Conservation (phyloP, 2,329 filamentous ascomycete species). For the Samsoniella hepiali region DNA sequence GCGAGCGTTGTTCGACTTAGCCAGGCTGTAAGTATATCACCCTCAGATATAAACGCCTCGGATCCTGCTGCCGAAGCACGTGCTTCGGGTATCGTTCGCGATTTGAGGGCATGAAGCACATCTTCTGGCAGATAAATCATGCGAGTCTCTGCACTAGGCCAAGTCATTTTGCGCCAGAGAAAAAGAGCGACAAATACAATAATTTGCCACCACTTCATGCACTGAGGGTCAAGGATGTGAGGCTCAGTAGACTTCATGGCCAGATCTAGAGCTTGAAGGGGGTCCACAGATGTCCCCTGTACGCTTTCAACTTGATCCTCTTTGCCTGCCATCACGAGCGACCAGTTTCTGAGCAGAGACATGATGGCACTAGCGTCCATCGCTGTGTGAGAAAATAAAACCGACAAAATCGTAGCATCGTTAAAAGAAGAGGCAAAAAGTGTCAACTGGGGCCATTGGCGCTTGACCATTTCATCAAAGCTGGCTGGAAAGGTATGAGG, state of each 20-base stretch:
- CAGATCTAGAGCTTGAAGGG: neutral
- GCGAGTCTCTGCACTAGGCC: neutral
- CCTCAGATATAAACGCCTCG: slow-evolving; percentile 1
- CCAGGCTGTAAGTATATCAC: slow-evolving; percentile 11
- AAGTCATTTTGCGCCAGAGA: neutral
- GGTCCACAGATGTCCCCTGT: slow-evolving; percentile 22
- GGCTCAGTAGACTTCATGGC: neutral
- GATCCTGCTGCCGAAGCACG: neutral
- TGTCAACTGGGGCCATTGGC: slow-evolving; percentile 42
- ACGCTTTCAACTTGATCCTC: slow-evolving; percentile 36
- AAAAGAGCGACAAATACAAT: neutral
- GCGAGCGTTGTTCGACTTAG: neutral
- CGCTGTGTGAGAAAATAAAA: slow-evolving; percentile 44
- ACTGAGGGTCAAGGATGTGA: neutral
- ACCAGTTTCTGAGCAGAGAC: slow-evolving; percentile 44
- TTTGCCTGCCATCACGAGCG: slow-evolving; percentile 38
- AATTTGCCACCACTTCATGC: slow-evolving; percentile 4
- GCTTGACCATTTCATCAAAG: neutral
- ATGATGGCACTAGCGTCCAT: slow-evolving; percentile 42
- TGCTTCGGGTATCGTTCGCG: neutral
- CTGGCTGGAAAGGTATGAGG: neutral
- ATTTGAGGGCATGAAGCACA: neutral
- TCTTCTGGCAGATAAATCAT: slow-evolving; percentile 5
- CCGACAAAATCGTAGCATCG: slow-evolving; percentile 44
- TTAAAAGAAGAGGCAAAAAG: slow-evolving; percentile 45